These are phyloP conservation scores for Alloteropsis angusta DNA, from an alignment of 202 grass and related monocot species.

Conservation along the genomic window DNA sequence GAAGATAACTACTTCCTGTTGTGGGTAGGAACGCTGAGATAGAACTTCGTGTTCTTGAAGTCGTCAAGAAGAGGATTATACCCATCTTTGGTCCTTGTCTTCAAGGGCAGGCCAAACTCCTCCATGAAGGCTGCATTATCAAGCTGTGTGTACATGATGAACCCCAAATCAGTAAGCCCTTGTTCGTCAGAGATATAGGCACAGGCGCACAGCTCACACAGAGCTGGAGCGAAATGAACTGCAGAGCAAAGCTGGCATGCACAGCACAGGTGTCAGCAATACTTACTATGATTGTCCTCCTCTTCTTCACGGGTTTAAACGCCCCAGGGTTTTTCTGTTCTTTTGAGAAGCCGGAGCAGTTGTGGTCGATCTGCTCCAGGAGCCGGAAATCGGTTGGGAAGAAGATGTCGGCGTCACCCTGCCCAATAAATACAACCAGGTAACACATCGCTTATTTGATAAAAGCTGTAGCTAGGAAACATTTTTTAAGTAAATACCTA, in stretches of 20 bases:
- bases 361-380: slow-evolving; percentile 79
- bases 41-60: slow-evolving; percentile 94
- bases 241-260: not conserved
- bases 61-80: slow-evolving; percentile 91
- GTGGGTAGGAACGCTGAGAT: slow-evolving; percentile 83
- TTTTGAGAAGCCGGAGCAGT: slow-evolving; percentile 63
- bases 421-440: slow-evolving; percentile 3
- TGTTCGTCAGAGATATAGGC: not conserved
- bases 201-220: not conserved
- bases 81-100: slow-evolving; percentile 85
- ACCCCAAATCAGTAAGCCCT: not conserved
- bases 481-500: not conserved
- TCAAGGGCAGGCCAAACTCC: slow-evolving; percentile 86
- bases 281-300: slow-evolving; percentile 85
- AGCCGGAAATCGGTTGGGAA: slow-evolving; percentile 90
- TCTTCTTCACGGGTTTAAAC: slow-evolving; percentile 73
- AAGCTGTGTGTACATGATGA: slow-evolving; percentile 38
- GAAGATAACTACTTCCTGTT: slow-evolving; percentile 36
- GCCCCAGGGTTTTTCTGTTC: slow-evolving; percentile 43
- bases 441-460: not conserved
- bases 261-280: slow-evolving; percentile 17
- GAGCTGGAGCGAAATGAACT: not conserved
- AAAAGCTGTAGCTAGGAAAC: not conserved
- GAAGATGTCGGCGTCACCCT: slow-evolving; percentile 97
- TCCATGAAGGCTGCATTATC: slow-evolving; percentile 81